A percentile compares a stretch with the other conserved stretches of the same genome.
phyloP scores from a whole-genome alignment of 768 basidiomycete species.

The Macrolepiota dolichaula region DNA sequence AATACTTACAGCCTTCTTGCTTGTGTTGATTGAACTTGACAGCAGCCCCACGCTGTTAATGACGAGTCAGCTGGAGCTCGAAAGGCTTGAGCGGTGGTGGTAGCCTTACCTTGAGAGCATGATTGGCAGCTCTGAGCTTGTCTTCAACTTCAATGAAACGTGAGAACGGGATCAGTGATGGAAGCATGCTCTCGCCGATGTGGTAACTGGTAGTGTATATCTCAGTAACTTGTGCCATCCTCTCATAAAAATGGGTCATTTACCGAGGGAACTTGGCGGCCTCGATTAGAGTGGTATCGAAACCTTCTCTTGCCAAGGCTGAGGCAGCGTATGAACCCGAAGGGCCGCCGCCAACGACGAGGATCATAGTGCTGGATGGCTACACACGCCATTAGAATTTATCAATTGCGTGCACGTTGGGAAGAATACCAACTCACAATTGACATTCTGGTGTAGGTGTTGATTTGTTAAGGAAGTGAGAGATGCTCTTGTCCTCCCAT shows the following conservation, averaged over 20 bases:
- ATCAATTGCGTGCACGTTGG: not conserved
- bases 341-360: constrained; percentile 45
- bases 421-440: not conserved
- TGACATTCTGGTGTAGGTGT: not conserved
- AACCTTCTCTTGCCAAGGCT: constrained; percentile 37
- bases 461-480: not conserved
- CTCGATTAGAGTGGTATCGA: constrained; percentile 39
- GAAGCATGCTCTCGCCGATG: constrained; percentile 36
- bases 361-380: constrained; percentile 23
- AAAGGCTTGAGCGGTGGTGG: not conserved
- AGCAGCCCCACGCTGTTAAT: constrained; percentile 33
- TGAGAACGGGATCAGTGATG: constrained; percentile 31
- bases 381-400: not conserved
- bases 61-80: not conserved
- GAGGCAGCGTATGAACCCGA: constrained; percentile 45
- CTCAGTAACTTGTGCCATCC: not conserved
- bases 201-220: constrained; percentile 27
- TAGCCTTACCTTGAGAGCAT: constrained; percentile 26
- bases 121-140: constrained; percentile 28
- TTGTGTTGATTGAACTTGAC: constrained; percentile 35
- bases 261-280: constrained; percentile 39
- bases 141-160: constrained; percentile 34
- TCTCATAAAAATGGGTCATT: too few species aligned
- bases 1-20: constrained; percentile 33
- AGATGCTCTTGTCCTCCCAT: not conserved